These are phyloP conservation scores for Verticillium longisporum DNA, from an alignment of 2,329 filamentous ascomycete species.

Conservation along the genomic window DNA sequence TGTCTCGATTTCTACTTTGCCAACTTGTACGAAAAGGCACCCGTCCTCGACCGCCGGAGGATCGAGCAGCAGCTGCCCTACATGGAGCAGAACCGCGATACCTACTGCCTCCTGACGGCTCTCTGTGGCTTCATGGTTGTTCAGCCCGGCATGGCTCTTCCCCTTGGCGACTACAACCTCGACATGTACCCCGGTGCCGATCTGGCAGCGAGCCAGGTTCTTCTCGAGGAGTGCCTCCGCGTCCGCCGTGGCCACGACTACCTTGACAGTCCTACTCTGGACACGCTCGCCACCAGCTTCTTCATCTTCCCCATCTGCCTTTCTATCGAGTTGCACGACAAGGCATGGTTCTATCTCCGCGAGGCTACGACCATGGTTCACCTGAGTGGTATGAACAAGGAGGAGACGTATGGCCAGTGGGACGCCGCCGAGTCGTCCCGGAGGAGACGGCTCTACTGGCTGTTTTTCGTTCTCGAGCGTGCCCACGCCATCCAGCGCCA, in stretches of 20 bases:
- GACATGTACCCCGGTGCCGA: slow-evolving; percentile 52
- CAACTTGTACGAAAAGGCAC: slow-evolving; percentile 58
- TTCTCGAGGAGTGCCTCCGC: slow-evolving; percentile 62
- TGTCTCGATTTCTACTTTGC: slow-evolving; percentile 64
- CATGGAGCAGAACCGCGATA: slow-evolving; percentile 56
- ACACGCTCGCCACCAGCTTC: slow-evolving; percentile 65
- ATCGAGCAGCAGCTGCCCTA: slow-evolving; percentile 53
- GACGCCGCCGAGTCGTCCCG: slow-evolving; percentile 55
- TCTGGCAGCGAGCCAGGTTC: slow-evolving; percentile 56
- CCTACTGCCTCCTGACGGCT: slow-evolving; percentile 58
- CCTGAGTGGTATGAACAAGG: slow-evolving; percentile 54
- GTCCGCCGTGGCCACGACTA: slow-evolving; percentile 58
- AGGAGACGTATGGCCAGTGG: slow-evolving; percentile 54
- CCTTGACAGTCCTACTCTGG: slow-evolving; percentile 46
- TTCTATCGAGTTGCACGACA: slow-evolving; percentile 64
- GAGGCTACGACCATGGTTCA: slow-evolving; percentile 68
- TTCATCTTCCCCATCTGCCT: slow-evolving; percentile 71
- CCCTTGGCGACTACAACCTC: slow-evolving; percentile 46
- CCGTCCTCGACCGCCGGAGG: slow-evolving; percentile 52
- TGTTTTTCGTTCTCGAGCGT: slow-evolving; percentile 66
- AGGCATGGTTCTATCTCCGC: slow-evolving; percentile 72
- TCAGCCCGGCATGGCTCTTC: slow-evolving; percentile 60
- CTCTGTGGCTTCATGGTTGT: slow-evolving; percentile 63
- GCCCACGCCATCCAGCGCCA: slow-evolving; percentile 66
- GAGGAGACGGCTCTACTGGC: slow-evolving; percentile 64